Base-by-base conservation (phyloP, 495 filamentous ascomycete species). In the Wilcoxina mikolae region DNA sequence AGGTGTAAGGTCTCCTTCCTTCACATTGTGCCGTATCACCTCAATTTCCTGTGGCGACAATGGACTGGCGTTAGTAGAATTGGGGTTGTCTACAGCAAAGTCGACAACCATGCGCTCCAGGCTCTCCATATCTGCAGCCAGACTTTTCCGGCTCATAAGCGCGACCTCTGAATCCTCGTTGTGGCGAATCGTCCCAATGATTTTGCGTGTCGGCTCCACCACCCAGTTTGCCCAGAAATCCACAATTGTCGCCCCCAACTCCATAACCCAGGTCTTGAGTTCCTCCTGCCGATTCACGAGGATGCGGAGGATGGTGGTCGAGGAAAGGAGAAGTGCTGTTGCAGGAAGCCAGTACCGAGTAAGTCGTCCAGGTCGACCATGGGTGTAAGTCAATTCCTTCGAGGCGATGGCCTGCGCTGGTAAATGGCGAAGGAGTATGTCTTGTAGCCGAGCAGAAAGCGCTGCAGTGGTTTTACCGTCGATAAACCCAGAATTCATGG, bases 181-280 rank as follows among this genome's bases (percentile, higher is more conserved):
- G 61, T 95, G 91, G 11, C 88, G 78, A 61, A 98, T 96, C 0
- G 91, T 98, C 11, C 81, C 79, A 57, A 98, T 76, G 12, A 98
- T 74, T 67, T 88, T 87, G 56, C 77, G 77, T 2, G 79, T 70
- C 0, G 91, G 91, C 17, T 88, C 82, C 18, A 98, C 69, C 15
- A 98, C 84, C 91, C 91, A 98, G 67, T 98, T 98, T 43, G 76
- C 69, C 82, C 86, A 95, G 62, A 98, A 98, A 65, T 94, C 91
- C 44, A 85, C 70, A 0, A 80, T 71, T 3, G 91, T 98, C 0
- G 71, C 62, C 7, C 85, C 87, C 20, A 94, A 68, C 55, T 88
- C 79, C 1, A 72, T 67, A 31, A 93, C 71, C 91, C 87, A 95
- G 38, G 74, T 71, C 22, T 82, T 54, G 18, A 98, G 78, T 45